Evolutionary conservation across 1,284 basidiomycete genomes (phyloP).

Genomic region (Cutaneotrichosporon sp.): DNA sequence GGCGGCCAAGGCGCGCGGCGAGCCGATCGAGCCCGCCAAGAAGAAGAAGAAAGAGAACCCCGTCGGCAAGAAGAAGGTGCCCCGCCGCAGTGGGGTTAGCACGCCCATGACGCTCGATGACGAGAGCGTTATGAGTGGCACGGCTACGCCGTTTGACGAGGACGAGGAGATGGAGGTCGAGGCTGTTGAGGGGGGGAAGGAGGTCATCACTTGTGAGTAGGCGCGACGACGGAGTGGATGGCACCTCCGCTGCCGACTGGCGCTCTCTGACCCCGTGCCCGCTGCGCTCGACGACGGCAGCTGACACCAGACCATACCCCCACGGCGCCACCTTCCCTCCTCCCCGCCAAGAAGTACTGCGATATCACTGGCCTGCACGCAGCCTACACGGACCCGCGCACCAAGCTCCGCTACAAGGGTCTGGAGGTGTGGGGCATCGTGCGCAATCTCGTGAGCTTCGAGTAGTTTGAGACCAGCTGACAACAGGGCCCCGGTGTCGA

Average conservation of each 20-base stretch:
- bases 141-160: slow-evolving; percentile 21
- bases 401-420: slow-evolving; percentile 53
- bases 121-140: slow-evolving; percentile 22
- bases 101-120: slow-evolving; percentile 33
- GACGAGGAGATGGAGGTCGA: slow-evolving; percentile 14
- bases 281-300: no score
- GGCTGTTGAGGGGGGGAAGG: slow-evolving; percentile 24
- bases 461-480: no score
- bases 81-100: slow-evolving; percentile 25
- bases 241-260: no score
- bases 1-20: slow-evolving; percentile 39
- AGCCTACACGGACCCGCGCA: slow-evolving; percentile 53
- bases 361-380: slow-evolving; percentile 58
- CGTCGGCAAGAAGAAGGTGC: slow-evolving; percentile 20
- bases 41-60: slow-evolving; percentile 45
- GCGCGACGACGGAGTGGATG: no score
- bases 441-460: slow-evolving; percentile 51
- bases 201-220: slow-evolving; percentile 53
- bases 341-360: slow-evolving; percentile 57
- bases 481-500: slow-evolving; percentile 51
- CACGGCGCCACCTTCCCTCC: slow-evolving; percentile 49
- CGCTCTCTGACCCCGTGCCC: neutral
- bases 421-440: slow-evolving; percentile 54
- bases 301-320: slow-evolving; percentile 48
- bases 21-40: slow-evolving; percentile 39